Evolutionary conservation across 179 eudicot species (phyloP).

Genomic region (Silene vulgaris): DNA sequence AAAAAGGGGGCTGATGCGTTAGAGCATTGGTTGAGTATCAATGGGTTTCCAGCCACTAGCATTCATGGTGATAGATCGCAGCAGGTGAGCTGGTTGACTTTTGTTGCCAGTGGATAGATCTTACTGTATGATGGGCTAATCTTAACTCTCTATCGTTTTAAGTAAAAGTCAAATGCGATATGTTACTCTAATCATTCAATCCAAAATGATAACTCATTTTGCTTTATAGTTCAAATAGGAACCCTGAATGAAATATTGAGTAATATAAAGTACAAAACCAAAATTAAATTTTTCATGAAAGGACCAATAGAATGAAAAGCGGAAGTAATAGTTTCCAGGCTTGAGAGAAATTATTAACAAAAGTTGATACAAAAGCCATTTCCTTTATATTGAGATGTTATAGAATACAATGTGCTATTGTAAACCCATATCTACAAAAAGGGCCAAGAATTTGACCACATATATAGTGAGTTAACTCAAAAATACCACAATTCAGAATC

Average conservation of each 20-base stretch:
- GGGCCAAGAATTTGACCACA: too few species aligned
- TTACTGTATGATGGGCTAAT: background rate
- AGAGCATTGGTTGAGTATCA: conserved; percentile 71
- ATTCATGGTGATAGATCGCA: conserved; percentile 95
- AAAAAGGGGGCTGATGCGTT: conserved; percentile 94
- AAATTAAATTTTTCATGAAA: background rate
- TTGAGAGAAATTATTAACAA: background rate
- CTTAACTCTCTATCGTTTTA: background rate
- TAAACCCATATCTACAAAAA: background rate
- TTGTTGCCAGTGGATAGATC: background rate
- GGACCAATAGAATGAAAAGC: background rate
- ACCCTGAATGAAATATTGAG: background rate
- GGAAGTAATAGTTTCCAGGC: background rate
- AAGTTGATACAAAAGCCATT: background rate
- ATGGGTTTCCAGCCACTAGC: conserved; percentile 91
- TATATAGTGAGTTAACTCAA: too few species aligned
- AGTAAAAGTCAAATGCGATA: background rate
- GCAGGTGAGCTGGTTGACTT: conserved; percentile 48
- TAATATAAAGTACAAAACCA: background rate
- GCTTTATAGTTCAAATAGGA: background rate
- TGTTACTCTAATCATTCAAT: background rate
- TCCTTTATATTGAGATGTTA: background rate
- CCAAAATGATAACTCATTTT: background rate
- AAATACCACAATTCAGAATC: too few species aligned
- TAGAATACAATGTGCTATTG: background rate